A percentile compares a stretch with the other conserved stretches of the same genome.
phyloP scores from a whole-genome alignment of 2,329 filamentous ascomycete genomes.

The Byssothecium circinans region DNA sequence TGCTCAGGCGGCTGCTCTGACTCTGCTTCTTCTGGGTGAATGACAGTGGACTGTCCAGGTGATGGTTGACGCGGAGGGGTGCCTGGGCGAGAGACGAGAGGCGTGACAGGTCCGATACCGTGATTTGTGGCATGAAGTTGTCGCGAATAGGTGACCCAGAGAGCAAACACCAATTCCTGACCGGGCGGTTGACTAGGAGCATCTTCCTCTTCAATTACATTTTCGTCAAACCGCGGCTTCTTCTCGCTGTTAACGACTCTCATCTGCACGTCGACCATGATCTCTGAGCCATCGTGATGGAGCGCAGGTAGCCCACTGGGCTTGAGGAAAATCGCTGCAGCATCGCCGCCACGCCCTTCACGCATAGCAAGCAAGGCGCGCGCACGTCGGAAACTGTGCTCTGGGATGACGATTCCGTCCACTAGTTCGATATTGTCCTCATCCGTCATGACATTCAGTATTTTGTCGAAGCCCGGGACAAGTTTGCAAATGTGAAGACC shows the following conservation, averaged over 20 bases:
- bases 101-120: constrained; percentile 63
- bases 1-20: constrained; percentile 42
- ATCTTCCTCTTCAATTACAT: constrained; percentile 64
- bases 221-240: constrained; percentile 52
- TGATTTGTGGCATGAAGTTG: constrained; percentile 79
- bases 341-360: constrained; percentile 76
- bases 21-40: constrained; percentile 42
- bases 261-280: constrained; percentile 96
- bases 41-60: constrained; percentile 65
- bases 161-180: constrained; percentile 80
- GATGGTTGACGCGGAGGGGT: constrained; percentile 79
- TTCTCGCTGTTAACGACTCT: constrained; percentile 87
- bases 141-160: constrained; percentile 97
- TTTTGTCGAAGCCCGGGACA: constrained; percentile 83
- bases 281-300: constrained; percentile 87
- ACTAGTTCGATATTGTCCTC: constrained; percentile 81
- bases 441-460: constrained; percentile 77
- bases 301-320: constrained; percentile 82
- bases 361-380: constrained; percentile 80
- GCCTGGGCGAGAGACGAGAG: constrained; percentile 62
- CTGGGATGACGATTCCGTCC: constrained; percentile 95
- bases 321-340: constrained; percentile 73
- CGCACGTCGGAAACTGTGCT: constrained; percentile 91
- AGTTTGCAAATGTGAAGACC: constrained; percentile 77
- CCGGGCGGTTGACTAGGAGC: constrained; percentile 51